A percentile compares a stretch with the other conserved stretches of the same genome.
Conservation (phyloP, 176 grass and related monocot species). For the Chrysopogon serrulatus region DNA sequence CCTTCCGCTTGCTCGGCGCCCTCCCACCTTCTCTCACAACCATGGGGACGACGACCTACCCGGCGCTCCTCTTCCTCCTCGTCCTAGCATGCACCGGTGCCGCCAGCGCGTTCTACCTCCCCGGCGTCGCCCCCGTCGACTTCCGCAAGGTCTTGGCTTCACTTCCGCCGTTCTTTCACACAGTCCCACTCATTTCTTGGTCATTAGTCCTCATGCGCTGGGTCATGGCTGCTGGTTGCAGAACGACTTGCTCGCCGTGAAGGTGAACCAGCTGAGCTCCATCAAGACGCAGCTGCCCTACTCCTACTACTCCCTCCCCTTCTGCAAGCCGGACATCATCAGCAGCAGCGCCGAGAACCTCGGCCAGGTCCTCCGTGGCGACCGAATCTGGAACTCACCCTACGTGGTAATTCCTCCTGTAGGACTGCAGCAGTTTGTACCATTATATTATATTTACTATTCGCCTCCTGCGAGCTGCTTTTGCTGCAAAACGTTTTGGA, state of each 20-base stretch:
- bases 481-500: neutral
- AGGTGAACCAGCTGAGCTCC: constrained; percentile 86
- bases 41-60: constrained; percentile 15
- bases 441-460: neutral
- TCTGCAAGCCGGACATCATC: constrained; percentile 53
- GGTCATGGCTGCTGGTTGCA: neutral
- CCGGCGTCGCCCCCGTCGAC: constrained; percentile 72
- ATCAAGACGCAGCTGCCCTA: constrained; percentile 85
- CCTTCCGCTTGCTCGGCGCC: neutral
- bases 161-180: neutral
- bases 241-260: constrained; percentile 65
- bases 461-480: neutral
- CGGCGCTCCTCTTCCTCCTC: neutral
- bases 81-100: neutral
- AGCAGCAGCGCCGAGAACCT: constrained; percentile 87
- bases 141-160: constrained; percentile 58
- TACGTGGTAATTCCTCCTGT: constrained; percentile 39
- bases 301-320: constrained; percentile 86
- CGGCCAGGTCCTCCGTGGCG: constrained; percentile 79
- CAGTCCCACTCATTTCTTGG: neutral
- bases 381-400: constrained; percentile 69
- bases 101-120: constrained; percentile 66
- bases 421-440: neutral
- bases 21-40: neutral
- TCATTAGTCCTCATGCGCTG: neutral